Evolutionary conservation across 148 eudicot genomes (phyloP), one percentile per base, ranked within the genome.

Genomic region (Fagopyrum tataricum): DNA sequence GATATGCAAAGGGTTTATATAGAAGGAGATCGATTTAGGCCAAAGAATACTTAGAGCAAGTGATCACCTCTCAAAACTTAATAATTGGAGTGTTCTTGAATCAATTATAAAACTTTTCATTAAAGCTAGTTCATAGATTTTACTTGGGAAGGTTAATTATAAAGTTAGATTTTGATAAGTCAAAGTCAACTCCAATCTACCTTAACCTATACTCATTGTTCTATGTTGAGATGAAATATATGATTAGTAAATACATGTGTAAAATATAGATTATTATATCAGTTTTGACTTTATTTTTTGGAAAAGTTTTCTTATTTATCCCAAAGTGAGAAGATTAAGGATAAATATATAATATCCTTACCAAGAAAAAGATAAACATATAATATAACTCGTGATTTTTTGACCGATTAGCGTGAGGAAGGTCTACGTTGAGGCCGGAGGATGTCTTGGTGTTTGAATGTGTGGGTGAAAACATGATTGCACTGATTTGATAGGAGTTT

Each of bases 121-220:
- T 41, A 15, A 31, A 62, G 68, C 43, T 31, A 62, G 31, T 18
- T 31, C 68, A 15, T 62, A 31, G 43, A 62, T 62, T 31, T 31
- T 62, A 62, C 18, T 26, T 26, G 2, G 42, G 43, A 4, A 13
- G 37, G 18, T 37, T 31, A 5, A 14, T 21, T 10, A 21, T 59
- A 4, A 13, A 62, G 18, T 37, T 31, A 5, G 37, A 59, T 10
- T 59, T 59, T 21, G 15, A 59, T 24, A 31, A 31, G 68, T 37
- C 68, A 62, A 31, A 31, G 68, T 62, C 68, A 62, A 62, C 68
- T 18, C 42, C 43, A 62, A 62, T 14, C 42, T 62, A 62, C 15
- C 67, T 61, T 58, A 21, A 58, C 23, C 31, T 7, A 20, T 23
- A 58, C 64, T 17, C n/a, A 4, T 23, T 9, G 23, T 17, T 52